phyloP scores from a whole-genome alignment of 2,329 filamentous ascomycete genomes.

The Herpotrichia juniperi region DNA sequence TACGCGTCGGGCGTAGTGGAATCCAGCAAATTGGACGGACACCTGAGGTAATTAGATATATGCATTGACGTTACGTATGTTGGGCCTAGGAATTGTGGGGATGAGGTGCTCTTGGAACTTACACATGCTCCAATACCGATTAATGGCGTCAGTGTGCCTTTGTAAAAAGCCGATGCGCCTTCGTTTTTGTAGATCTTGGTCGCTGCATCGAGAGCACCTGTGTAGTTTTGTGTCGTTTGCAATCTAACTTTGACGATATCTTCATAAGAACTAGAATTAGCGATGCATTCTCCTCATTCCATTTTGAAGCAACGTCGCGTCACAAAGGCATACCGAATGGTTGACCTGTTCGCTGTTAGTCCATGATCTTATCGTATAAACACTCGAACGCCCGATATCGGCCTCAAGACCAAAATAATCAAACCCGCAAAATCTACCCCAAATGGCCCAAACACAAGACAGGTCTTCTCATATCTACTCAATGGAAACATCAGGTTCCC shows the following conservation, averaged over 20 bases:
- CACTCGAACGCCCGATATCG: not conserved
- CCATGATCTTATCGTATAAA: not conserved
- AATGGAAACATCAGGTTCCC: not conserved
- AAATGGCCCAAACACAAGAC: not conserved
- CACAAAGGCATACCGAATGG: slow-evolving; percentile 63
- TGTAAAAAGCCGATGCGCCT: slow-evolving; percentile 93
- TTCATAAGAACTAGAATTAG: slow-evolving; percentile 29
- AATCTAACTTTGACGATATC: slow-evolving; percentile 98
- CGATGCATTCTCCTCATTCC: slow-evolving; percentile 18
- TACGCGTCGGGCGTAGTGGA: slow-evolving; percentile 87
- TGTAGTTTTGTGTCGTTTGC: slow-evolving; percentile 85
- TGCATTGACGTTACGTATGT: not conserved
- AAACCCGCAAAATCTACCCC: not conserved
- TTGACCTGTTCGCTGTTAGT: slow-evolving; percentile 56
- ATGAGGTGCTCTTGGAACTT: slow-evolving; percentile 28
- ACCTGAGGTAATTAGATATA: slow-evolving; percentile 46
- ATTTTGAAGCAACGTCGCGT: slow-evolving; percentile 5
- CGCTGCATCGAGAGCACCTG: slow-evolving; percentile 79
- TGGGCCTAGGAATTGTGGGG: not conserved
- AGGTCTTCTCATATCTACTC: not conserved
- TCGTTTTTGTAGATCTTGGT: slow-evolving; percentile 85
- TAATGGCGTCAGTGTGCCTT: slow-evolving; percentile 92
- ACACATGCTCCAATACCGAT: slow-evolving; percentile 97
- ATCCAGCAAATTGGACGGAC: slow-evolving; percentile 97
- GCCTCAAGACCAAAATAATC: not conserved